Evolutionary conservation across 208 protist genomes (phyloP), one percentile per base, ranked within the genome.

Genomic region (Phytomonas sp.): DNA sequence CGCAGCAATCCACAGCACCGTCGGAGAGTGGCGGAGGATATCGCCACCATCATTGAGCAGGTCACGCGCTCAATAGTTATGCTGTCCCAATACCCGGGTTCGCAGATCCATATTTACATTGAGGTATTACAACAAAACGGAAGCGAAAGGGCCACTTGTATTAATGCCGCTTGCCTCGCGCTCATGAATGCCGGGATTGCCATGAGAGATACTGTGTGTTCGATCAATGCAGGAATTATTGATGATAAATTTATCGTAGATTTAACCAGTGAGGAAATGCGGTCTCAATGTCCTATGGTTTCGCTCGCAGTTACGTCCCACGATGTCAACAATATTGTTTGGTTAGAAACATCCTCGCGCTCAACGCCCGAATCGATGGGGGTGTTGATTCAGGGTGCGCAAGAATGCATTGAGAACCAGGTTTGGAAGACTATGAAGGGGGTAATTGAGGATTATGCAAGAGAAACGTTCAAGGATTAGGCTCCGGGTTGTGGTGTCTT

Each of bases 91-190:
- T 95, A 95, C 69, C 88, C 91, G 26, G 84, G 83, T 70, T 94
- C 91, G n/a, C 84, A 93, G 59, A 94, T 96, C 52, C 85, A 94
- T 81, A 79, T 96, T 36, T 84, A 76, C 63, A 70, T 96, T 4
- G 88, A 94, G 60, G 78, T 96, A 4, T 77, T 96, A 19, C 81
- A 81, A 63, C 78, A 87, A 32, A 89, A 96, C 72, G 91, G 88
- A 3, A 91, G 77, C 61, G 88, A 93, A 42, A 93, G 92, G 72
- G 79, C 87, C 4, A 80, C 88, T 34, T 87, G 83, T 70, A 89
- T 96, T 74, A 96, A 93, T 66, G 91, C 91, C 10, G 91, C 91
- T 23, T 94, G 87, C 67, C 79, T 96, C 26, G 91, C 91, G n/a
- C 79, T 96, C 8, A 69, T 88, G 23, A 82, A 94, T 69, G 91